Evolutionary conservation across 192 early-diverging fungal genomes (phyloP).

Genomic region (Kickxella alabastrina): DNA sequence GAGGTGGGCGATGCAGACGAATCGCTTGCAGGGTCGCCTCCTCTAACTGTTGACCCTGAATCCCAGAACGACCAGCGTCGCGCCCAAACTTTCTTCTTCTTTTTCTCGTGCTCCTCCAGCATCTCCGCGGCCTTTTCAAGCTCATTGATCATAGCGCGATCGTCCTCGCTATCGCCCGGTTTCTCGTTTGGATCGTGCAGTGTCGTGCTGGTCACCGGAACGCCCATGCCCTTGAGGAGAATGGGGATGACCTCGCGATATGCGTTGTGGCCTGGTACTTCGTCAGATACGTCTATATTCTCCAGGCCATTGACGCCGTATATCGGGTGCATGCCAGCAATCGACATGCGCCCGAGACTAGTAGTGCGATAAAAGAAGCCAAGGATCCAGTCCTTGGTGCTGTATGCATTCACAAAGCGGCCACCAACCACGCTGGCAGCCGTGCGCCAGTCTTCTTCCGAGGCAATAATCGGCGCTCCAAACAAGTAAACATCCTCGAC

Average conservation of each 20-base stretch:
- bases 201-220: slow-evolving; percentile 69
- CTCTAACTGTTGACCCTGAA: neutral
- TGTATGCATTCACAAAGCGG: slow-evolving; percentile 87
- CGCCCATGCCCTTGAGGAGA: slow-evolving; percentile 76
- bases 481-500: slow-evolving; percentile 88
- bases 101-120: slow-evolving; percentile 48
- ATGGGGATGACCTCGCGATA: slow-evolving; percentile 79
- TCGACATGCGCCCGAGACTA: slow-evolving; percentile 64
- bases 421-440: slow-evolving; percentile 77
- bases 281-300: slow-evolving; percentile 75
- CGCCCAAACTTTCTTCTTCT: slow-evolving; percentile 42
- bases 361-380: slow-evolving; percentile 89
- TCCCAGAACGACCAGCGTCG: slow-evolving; percentile 45
- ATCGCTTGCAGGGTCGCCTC: neutral
- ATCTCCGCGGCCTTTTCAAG: slow-evolving; percentile 46
- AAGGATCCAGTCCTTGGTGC: slow-evolving; percentile 85
- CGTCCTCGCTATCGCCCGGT: slow-evolving; percentile 52
- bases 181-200: slow-evolving; percentile 65
- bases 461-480: slow-evolving; percentile 85
- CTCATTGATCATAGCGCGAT: slow-evolving; percentile 45
- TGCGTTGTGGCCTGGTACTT: slow-evolving; percentile 83
- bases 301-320: slow-evolving; percentile 69
- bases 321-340: slow-evolving; percentile 84
- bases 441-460: slow-evolving; percentile 75
- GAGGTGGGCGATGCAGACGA: no score